Evolutionary conservation across 2,329 filamentous ascomycete genomes (phyloP).

Genomic region (Metarhizium rileyi): DNA sequence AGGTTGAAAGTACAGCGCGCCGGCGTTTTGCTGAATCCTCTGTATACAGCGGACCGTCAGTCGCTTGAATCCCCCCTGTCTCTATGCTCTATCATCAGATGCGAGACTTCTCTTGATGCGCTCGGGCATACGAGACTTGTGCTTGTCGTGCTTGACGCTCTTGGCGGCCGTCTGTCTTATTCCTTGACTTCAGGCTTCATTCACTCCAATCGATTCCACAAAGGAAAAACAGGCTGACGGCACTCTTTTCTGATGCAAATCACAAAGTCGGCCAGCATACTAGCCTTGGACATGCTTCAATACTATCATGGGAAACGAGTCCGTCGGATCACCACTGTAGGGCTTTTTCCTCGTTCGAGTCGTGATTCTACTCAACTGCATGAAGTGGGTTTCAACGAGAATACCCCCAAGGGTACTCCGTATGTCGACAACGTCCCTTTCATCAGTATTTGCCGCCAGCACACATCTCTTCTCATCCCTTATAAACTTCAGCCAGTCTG

Average conservation of each 20-base stretch:
- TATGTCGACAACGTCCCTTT: too few species aligned
- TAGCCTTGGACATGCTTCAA: slow-evolving; percentile 7
- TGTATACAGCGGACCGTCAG: neutral
- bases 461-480: too few species aligned
- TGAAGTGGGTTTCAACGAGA: too few species aligned
- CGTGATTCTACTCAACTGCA: too few species aligned
- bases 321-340: too few species aligned
- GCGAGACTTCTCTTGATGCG: too few species aligned
- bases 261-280: slow-evolving; percentile 4
- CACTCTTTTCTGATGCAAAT: slow-evolving; percentile 5
- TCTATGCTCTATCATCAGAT: too few species aligned
- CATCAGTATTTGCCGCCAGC: too few species aligned
- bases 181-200: neutral
- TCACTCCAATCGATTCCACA: neutral
- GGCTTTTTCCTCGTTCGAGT: too few species aligned
- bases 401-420: too few species aligned
- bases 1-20: neutral
- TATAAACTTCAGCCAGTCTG: too few species aligned
- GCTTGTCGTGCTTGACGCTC: neutral
- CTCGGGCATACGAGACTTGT: too few species aligned
- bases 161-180: neutral
- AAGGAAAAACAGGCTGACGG: neutral
- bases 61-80: neutral
- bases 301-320: slow-evolving; percentile 7
- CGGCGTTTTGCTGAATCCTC: neutral